Percentiles rank a stretch among this genome's conserved stretches.
Evolutionary conservation across 495 filamentous ascomycete genomes (phyloP).

Genomic region (Daldinia vernicosa): DNA sequence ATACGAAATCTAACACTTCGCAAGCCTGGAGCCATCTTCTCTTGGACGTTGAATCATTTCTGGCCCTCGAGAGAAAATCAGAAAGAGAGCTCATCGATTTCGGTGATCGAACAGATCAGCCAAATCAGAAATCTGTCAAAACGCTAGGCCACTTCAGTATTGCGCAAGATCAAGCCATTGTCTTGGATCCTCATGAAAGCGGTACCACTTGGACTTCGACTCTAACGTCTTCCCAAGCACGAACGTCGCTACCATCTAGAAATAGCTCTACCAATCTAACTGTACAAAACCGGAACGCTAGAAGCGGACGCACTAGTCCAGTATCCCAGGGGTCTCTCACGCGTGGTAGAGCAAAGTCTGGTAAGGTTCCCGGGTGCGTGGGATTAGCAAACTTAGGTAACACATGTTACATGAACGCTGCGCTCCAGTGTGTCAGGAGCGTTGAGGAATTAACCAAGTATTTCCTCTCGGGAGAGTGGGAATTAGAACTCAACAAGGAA

Average conservation of each 20-base stretch:
- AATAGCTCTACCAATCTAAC: conserved; percentile 45
- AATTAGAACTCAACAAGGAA: conserved; percentile 78
- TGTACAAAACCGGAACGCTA: conserved; percentile 43
- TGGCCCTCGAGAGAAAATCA: conserved; percentile 68
- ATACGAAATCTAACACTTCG: conserved; percentile 34
- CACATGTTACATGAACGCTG: conserved; percentile 99
- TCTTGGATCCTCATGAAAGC: conserved; percentile 47
- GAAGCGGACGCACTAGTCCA: conserved; percentile 73
- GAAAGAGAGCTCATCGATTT: conserved; percentile 75
- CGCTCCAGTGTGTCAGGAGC: conserved; percentile 89
- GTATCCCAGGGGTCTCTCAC: conserved; percentile 64
- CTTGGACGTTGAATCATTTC: conserved; percentile 76
- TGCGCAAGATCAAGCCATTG: conserved; percentile 51
- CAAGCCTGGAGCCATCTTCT: conserved; percentile 71
- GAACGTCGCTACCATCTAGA: conserved; percentile 34
- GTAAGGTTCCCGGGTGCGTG: conserved; percentile 73
- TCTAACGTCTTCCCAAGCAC: conserved; percentile 27
- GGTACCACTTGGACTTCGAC: conserved; percentile 44
- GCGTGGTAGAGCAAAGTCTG: conserved; percentile 68
- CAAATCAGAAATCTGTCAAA: conserved; percentile 66
- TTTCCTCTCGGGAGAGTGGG: conserved; percentile 79
- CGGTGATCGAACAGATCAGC: conserved; percentile 79
- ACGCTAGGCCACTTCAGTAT: conserved; percentile 43
- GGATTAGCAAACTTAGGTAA: conserved; percentile 93
- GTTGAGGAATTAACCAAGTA: conserved; percentile 92